A percentile compares a stretch with the other conserved stretches of the same genome.
These are phyloP conservation scores for Teratosphaeria destructans DNA, from an alignment of 2,329 filamentous ascomycete genomes.

Conservation along the genomic window DNA sequence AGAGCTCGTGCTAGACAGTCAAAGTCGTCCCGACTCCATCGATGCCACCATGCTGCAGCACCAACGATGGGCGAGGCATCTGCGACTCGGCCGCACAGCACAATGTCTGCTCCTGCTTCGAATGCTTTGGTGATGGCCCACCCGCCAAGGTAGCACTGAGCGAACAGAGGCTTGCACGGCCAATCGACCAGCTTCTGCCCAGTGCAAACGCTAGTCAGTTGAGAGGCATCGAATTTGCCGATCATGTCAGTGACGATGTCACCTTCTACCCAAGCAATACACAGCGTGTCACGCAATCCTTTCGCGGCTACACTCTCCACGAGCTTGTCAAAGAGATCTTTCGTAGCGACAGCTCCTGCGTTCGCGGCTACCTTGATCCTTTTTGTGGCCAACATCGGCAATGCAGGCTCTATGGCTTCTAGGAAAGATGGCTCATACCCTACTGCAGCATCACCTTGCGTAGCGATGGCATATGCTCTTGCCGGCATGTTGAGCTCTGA, in stretches of 20 bases:
- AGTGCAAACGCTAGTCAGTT: constrained; percentile 5
- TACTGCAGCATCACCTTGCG: constrained; percentile 3
- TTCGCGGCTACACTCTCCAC: constrained; percentile 21
- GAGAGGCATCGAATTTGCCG: constrained; percentile 6
- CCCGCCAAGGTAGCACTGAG: constrained; percentile 25
- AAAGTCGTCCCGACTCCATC: constrained; percentile 27
- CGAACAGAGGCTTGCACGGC: constrained; percentile 10
- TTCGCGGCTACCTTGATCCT: constrained; percentile 36
- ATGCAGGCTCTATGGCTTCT: constrained; percentile 32
- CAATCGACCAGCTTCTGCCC: constrained; percentile 10
- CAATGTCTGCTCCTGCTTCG: constrained; percentile 30
- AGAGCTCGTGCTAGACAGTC: constrained; percentile 28
- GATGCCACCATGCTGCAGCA: constrained; percentile 33
- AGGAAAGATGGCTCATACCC: constrained; percentile 28
- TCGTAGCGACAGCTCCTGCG: constrained; percentile 33
- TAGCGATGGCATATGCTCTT: constrained; percentile 22
- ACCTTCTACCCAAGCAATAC: constrained; percentile 36
- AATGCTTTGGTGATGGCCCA: constrained; percentile 30
- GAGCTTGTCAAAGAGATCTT: constrained; percentile 28
- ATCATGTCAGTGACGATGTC: constrained; percentile 26
- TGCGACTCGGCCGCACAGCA: constrained; percentile 31
- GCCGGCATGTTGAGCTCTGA: constrained; percentile 41
- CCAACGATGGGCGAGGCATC: constrained; percentile 33
- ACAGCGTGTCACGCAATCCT: constrained; percentile 31
- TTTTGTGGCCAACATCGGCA: constrained; percentile 28